Conservation (phyloP, 495 filamentous ascomycete species). For the Xylaria venustula region DNA sequence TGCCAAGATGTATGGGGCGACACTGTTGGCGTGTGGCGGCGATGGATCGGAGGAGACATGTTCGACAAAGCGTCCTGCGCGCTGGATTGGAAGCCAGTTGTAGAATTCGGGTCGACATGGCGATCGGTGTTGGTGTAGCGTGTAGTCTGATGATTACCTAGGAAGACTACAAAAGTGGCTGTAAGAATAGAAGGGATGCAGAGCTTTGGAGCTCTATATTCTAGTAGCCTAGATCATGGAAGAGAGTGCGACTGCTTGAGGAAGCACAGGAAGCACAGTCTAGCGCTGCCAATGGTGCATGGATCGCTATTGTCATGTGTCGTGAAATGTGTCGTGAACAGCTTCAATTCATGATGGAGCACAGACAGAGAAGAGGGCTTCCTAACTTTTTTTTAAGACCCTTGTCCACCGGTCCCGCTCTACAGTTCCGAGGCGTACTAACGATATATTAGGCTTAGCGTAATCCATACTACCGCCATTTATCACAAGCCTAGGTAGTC, state of each 20-base stretch:
- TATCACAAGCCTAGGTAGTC: too few relatives aligned
- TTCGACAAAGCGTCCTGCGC: slow-evolving; percentile 22
- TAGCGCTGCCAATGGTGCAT: not conserved
- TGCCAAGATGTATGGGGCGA: slow-evolving; percentile 30
- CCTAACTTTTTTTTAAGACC: slow-evolving; percentile 5
- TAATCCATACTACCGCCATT: too few relatives aligned
- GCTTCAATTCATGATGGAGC: not conserved
- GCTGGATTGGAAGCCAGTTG: not conserved
- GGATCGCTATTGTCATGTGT: not conserved
- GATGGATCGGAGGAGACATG: slow-evolving; percentile 22
- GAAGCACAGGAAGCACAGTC: not conserved
- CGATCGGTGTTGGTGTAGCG: not conserved
- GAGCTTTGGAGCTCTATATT: slow-evolving; percentile 6
- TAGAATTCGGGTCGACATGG: slow-evolving; percentile 15
- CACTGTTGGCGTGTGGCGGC: slow-evolving; percentile 10
- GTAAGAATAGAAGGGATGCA: not conserved
- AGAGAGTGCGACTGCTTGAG: not conserved
- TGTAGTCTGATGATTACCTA: not conserved
- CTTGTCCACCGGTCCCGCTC: too few relatives aligned
- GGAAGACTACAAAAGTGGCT: too few relatives aligned
- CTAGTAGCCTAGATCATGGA: not conserved
- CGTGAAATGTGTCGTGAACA: not conserved
- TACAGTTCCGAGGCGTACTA: too few relatives aligned
- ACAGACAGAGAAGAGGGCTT: not conserved
- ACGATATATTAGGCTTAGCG: too few relatives aligned